phyloP scores from a whole-genome alignment of 192 early-diverging fungal species.

The Geranomyces michiganensis region DNA sequence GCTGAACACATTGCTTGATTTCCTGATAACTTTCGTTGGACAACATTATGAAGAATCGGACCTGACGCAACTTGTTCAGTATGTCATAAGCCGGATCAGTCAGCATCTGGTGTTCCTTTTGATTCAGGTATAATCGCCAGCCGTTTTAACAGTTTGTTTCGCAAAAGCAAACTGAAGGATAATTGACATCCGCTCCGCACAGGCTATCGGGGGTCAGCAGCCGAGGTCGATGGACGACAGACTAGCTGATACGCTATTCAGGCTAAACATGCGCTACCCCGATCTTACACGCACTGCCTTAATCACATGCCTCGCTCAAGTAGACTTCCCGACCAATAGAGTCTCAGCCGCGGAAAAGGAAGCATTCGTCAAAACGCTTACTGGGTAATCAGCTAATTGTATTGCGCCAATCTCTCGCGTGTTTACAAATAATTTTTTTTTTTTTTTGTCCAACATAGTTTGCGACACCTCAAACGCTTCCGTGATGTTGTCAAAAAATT shows the following conservation, averaged over 20 bases:
- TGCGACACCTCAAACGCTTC: conserved; percentile 24
- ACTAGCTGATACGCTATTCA: conserved; percentile 27
- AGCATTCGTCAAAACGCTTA: conserved; percentile 25
- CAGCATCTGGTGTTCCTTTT: not conserved
- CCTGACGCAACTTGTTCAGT: not conserved
- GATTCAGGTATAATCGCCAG: not conserved
- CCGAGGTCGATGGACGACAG: conserved; percentile 20
- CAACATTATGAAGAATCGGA: conserved; percentile 3
- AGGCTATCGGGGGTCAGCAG: conserved; percentile 26
- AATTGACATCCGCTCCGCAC: not conserved
- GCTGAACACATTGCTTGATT: conserved; percentile 27
- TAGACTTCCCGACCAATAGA: conserved; percentile 24
- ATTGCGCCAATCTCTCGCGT: not conserved
- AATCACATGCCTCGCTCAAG: conserved; percentile 18
- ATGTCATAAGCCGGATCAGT: not conserved
- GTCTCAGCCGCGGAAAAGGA: conserved; percentile 24
- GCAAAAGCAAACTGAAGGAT: not conserved
- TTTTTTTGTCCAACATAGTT: conserved; percentile 16
- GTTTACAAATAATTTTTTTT: not conserved
- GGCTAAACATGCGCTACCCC: conserved; percentile 26
- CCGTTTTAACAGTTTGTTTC: not conserved
- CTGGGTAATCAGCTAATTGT: conserved; percentile 13
- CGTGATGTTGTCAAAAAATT: conserved; percentile 30
- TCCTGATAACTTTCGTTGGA: conserved; percentile 23
- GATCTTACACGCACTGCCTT: conserved; percentile 23